A percentile compares a stretch with the other conserved stretches of the same genome.
Evolutionary conservation across 768 basidiomycete genomes (phyloP).

Genomic region (Amanita phalloides): DNA sequence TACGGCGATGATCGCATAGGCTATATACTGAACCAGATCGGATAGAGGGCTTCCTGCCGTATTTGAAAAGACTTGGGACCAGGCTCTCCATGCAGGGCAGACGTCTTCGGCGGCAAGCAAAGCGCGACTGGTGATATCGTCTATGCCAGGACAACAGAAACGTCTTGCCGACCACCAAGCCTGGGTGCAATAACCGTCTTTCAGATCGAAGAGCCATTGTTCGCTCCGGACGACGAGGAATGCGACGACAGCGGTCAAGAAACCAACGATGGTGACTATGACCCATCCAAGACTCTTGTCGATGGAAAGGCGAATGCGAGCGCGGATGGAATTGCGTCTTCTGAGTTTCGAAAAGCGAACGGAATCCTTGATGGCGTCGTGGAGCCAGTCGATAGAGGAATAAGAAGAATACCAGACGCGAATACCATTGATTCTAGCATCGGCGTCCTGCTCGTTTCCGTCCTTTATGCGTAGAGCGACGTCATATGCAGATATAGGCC

Average conservation of each 20-base stretch:
- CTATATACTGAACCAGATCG: conserved; percentile 49
- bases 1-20: conserved; percentile 74
- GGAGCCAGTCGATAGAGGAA: conserved; percentile 92
- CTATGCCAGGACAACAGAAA: conserved; percentile 63
- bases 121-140: conserved; percentile 8
- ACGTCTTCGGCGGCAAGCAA: conserved; percentile 15
- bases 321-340: conserved; percentile 57
- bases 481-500: conserved; percentile 71
- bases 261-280: conserved; percentile 80
- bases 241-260: conserved; percentile 76
- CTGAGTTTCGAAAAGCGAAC: conserved; percentile 67
- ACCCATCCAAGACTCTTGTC: conserved; percentile 86
- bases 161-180: conserved; percentile 66
- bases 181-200: conserved; percentile 76
- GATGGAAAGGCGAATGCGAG: conserved; percentile 46
- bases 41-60: conserved; percentile 23
- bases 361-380: conserved; percentile 93
- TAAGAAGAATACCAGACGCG: conserved; percentile 88
- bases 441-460: conserved; percentile 34
- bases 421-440: conserved; percentile 72
- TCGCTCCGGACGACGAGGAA: conserved; percentile 82
- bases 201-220: conserved; percentile 83
- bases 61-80: conserved; percentile 48
- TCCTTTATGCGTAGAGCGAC: conserved; percentile 27
- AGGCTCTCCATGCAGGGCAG: conserved; percentile 67